A percentile compares a stretch with the other conserved stretches of the same genome.
These are phyloP conservation scores for Suillus paluster DNA, from an alignment of 768 basidiomycete genomes.

Conservation along the genomic window DNA sequence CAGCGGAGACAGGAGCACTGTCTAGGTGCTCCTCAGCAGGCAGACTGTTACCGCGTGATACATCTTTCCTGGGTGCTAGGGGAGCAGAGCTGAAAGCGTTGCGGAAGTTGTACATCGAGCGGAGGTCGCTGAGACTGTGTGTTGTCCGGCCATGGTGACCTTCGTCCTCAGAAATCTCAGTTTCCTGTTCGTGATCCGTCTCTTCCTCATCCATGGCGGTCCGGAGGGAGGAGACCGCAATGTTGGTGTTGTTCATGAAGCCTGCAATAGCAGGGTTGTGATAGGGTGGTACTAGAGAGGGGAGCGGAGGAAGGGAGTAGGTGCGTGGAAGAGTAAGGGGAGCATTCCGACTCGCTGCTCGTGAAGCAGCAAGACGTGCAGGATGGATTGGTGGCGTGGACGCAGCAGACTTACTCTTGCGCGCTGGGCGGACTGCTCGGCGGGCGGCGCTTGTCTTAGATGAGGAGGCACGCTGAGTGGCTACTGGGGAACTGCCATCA, in stretches of 20 bases:
- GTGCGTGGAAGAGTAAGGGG: constrained; percentile 37
- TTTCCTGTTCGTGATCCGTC: constrained; percentile 38
- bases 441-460: constrained; percentile 26
- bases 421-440: constrained; percentile 35
- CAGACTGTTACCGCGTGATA: neutral
- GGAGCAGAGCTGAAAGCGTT: constrained; percentile 5
- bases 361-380: constrained; percentile 38
- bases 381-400: constrained; percentile 39
- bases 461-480: constrained; percentile 27
- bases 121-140: constrained; percentile 22
- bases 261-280: constrained; percentile 28
- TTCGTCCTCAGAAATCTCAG: constrained; percentile 36
- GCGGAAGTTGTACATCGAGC: constrained; percentile 36
- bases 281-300: constrained; percentile 32
- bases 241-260: constrained; percentile 41
- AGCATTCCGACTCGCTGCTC: constrained; percentile 32
- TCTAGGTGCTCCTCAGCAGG: constrained; percentile 2
- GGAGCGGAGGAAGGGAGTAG: constrained; percentile 36
- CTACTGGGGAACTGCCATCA: constrained; percentile 10
- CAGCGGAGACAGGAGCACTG: constrained; percentile 2
- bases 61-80: constrained; percentile 1
- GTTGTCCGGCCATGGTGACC: constrained; percentile 22
- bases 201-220: constrained; percentile 35
- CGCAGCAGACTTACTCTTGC: constrained; percentile 40
- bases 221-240: constrained; percentile 39